Evolutionary conservation across 192 early-diverging fungal species (phyloP).

Genomic region (Entrophospora sp.): DNA sequence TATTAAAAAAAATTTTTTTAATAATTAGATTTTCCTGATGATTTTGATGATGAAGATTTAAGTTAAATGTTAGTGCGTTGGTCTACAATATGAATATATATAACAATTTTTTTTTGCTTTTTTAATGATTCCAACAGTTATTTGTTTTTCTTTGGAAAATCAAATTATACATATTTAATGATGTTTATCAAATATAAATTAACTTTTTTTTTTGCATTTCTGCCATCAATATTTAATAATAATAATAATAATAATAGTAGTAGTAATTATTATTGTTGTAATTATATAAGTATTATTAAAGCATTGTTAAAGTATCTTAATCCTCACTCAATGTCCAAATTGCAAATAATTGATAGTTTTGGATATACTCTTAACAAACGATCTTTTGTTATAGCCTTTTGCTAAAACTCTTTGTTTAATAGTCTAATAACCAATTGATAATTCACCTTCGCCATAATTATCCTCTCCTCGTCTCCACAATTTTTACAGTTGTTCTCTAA

Average conservation of each 20-base stretch:
- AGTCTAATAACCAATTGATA: conserved; percentile 45
- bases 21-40: conserved; percentile 16
- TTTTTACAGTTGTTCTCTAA: too few species aligned
- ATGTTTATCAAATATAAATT: too few species aligned
- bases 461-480: conserved; percentile 29
- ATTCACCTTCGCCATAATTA: too few species aligned
- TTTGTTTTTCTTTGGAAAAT: too few species aligned
- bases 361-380: conserved; percentile 66
- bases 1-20: not conserved
- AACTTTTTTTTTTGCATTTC: too few species aligned
- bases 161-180: too few species aligned
- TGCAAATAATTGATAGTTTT: conserved; percentile 66
- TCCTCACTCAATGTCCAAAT: conserved; percentile 57
- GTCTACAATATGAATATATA: too few species aligned
- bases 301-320: conserved; percentile 38
- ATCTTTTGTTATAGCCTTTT: conserved; percentile 67
- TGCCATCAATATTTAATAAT: too few species aligned
- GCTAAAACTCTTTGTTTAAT: conserved; percentile 62
- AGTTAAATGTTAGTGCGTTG: too few species aligned
- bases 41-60: conserved; percentile 21
- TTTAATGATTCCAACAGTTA: too few species aligned
- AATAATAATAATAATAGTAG: not conserved
- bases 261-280: not conserved
- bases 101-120: too few species aligned
- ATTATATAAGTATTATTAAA: too few species aligned